Base-by-base conservation (phyloP, 2,329 filamentous ascomycete genomes). In the Scytalidium sp. region DNA sequence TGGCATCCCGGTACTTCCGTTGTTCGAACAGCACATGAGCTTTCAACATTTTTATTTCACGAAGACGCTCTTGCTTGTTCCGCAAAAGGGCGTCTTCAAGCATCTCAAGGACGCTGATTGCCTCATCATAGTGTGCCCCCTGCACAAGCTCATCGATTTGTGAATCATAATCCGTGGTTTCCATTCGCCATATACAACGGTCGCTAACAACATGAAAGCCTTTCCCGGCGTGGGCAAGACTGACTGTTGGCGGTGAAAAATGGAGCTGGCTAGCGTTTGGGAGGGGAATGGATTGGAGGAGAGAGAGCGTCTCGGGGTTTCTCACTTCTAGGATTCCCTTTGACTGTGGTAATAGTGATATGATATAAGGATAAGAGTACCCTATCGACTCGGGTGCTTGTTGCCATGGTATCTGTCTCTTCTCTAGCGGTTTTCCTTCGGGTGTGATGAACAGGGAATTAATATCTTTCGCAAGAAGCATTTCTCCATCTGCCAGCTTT, bases 381-480 rank as follows among this genome's bases (percentile, higher is more conserved):
- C 93, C 94, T 51, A 99, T 85, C 49, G 87, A 87, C 61, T 97
- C 92, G 1, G 94, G 95, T 1, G 93, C 90, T 27, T 82, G 76
- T 40, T 85, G 81, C 94, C 94, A 99, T 1, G 91, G 91, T n/a
- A 99, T 85, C 65, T 97, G 92, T 49, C 87, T 79, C 68, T 89
- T 90, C 41, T 92, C 87, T 27, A 95, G 66, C 0, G 91, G 80
- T 58, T 90, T 92, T 3, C 92, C 94, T 23, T 90, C 79, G 10
- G 87, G 81, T 50, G 94, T 87, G 57, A 96, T 88, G 66, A 99
- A 99, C 46, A 97, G 74, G 1, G 92, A 96, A 66, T 97, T 96
- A 61, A 97, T 90, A 60, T 99, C 94, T 67, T 96, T 96, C n/a
- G 93, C 90, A n/a, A 99, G 77, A 51, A 99, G 72, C 65, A 97